Evolutionary conservation across 106 monocot species (phyloP).

Genomic region (Agapanthus africanus): DNA sequence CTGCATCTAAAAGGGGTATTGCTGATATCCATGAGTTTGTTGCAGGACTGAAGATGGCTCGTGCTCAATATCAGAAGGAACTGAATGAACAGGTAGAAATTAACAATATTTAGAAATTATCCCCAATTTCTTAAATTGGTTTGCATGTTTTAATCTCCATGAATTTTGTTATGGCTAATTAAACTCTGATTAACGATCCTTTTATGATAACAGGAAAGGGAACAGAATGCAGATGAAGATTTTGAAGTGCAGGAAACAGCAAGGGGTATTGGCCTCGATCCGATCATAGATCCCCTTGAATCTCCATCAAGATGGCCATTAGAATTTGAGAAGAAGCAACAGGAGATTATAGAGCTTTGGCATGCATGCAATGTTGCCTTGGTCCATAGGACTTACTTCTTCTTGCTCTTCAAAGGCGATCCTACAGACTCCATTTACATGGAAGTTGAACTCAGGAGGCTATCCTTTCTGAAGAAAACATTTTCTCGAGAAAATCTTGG

Average conservation of each 20-base stretch:
- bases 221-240: constrained; percentile 15
- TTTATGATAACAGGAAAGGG: constrained; percentile 12
- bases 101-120: not conserved
- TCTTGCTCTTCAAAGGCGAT: constrained; percentile 85
- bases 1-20: constrained; percentile 31
- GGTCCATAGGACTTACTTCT: constrained; percentile 85
- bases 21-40: constrained; percentile 50
- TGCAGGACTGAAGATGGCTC: constrained; percentile 60
- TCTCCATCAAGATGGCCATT: constrained; percentile 60
- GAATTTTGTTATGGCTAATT: not conserved
- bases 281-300: constrained; percentile 29
- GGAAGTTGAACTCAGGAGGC: constrained; percentile 92
- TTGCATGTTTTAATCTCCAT: not conserved
- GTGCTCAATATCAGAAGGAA: constrained; percentile 44
- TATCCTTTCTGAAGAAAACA: constrained; percentile 59
- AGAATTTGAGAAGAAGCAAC: constrained; percentile 71
- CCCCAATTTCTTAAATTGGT: not conserved
- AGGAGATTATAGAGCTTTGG: constrained; percentile 80
- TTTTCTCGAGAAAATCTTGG: constrained; percentile 22
- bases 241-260: constrained; percentile 14
- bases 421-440: constrained; percentile 87
- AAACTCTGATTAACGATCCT: no score
- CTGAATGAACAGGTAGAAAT: constrained; percentile 30
- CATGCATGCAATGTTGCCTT: constrained; percentile 81
- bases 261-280: constrained; percentile 43